Conservation (phyloP, 1,139 yeast species). For the Geotrichum bryndzae region DNA sequence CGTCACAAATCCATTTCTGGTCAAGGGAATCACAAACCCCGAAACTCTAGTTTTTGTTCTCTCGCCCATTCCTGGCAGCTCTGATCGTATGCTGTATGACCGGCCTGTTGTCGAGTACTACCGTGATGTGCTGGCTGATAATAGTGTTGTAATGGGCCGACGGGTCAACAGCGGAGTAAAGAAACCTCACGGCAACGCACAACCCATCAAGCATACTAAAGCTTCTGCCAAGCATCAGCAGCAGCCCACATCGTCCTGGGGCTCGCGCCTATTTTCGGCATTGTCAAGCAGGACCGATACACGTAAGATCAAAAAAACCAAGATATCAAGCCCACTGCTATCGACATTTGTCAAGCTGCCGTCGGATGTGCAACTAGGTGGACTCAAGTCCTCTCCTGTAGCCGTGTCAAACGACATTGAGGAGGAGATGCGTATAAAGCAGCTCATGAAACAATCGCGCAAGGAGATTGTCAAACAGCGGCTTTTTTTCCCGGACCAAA, state of each 20-base stretch:
- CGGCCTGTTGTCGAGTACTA: neutral
- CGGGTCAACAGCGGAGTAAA: neutral
- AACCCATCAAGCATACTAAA: neutral
- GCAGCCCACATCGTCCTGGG: neutral
- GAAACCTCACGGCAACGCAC: neutral
- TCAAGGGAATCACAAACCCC: conserved; percentile 16
- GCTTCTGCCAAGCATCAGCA: neutral
- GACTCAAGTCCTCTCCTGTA: neutral
- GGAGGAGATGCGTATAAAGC: conserved; percentile 12
- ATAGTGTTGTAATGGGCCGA: neutral
- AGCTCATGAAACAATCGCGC: conserved; percentile 15
- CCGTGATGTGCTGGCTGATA: neutral
- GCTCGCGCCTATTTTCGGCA: conserved; percentile 2
- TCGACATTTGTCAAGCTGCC: conserved; percentile 10
- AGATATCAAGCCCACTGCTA: conserved; percentile 2
- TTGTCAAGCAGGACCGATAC: conserved; percentile 2
- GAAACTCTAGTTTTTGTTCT: conserved; percentile 9
- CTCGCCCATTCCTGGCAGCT: neutral
- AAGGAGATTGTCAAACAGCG: conserved; percentile 17
- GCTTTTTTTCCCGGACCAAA: conserved; percentile 22
- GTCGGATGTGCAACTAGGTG: neutral
- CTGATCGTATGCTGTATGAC: neutral
- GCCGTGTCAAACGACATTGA: neutral
- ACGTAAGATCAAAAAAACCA: conserved; percentile 4
- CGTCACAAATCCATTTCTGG: conserved; percentile 26